phyloP scores from a whole-genome alignment of 2,329 filamentous ascomycete species.

The Diplodia seriata region DNA sequence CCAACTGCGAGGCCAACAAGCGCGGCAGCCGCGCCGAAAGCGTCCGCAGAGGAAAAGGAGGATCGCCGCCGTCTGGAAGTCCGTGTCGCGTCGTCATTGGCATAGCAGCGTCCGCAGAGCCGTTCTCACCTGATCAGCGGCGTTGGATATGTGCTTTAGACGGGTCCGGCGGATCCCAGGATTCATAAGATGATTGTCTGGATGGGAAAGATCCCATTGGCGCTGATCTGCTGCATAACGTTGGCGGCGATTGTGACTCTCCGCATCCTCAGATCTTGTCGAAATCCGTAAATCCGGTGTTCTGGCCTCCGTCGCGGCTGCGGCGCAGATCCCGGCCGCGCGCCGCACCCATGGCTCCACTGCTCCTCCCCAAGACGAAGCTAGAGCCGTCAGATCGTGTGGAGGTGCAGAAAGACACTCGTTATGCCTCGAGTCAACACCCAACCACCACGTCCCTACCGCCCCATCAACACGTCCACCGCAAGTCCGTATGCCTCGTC shows the following conservation, averaged over 20 bases:
- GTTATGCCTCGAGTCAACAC: no score
- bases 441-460: neutral
- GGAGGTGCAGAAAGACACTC: neutral
- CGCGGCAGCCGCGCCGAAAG: neutral
- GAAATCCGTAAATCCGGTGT: neutral
- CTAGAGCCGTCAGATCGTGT: neutral
- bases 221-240: neutral
- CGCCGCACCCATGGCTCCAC: neutral
- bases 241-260: neutral
- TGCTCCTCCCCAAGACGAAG: neutral
- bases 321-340: neutral
- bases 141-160: neutral
- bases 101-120: neutral
- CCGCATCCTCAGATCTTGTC: constrained; percentile 4
- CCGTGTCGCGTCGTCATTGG: neutral
- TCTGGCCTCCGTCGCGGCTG: neutral
- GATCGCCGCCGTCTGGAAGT: neutral
- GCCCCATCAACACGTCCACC: constrained; percentile 35
- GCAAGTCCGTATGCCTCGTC: constrained; percentile 44
- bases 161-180: neutral
- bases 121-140: neutral
- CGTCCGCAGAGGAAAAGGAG: neutral
- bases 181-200: neutral
- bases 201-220: neutral
- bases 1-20: neutral